A percentile compares a stretch with the other conserved stretches of the same genome.
These are phyloP conservation scores for Chalciporus pseudorubinellus DNA, from an alignment of 768 basidiomycete genomes.

Conservation along the genomic window DNA sequence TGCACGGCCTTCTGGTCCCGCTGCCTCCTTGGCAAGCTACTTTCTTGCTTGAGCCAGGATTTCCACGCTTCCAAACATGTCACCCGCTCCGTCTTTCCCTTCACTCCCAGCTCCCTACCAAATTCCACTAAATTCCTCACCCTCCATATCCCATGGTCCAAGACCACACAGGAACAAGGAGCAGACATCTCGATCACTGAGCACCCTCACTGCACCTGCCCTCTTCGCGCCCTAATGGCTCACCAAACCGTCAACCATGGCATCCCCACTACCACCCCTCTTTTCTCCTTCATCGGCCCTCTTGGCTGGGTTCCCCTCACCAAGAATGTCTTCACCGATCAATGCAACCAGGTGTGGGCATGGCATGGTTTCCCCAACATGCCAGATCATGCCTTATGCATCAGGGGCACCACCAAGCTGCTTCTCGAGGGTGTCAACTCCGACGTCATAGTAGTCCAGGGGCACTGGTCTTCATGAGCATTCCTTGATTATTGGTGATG, in stretches of 20 bases:
- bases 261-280: too few species aligned
- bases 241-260: too few species aligned
- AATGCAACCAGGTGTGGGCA: conserved; percentile 31
- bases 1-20: conserved; percentile 35
- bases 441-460: conserved; percentile 29
- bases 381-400: conserved; percentile 34
- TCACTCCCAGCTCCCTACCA: too few species aligned
- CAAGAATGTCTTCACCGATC: conserved; percentile 12
- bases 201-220: too few species aligned
- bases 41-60: too few species aligned
- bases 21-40: conserved; percentile 2
- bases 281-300: not conserved
- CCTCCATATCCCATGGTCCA: too few species aligned
- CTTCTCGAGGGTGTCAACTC: conserved; percentile 30
- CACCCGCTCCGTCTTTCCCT: too few species aligned
- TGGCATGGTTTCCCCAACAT: conserved; percentile 1
- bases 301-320: conserved; percentile 13
- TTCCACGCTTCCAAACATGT: not conserved
- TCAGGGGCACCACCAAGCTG: conserved; percentile 34
- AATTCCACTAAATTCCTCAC: too few species aligned
- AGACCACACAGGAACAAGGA: too few species aligned
- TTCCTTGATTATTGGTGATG: conserved; percentile 36
- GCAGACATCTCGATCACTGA: too few species aligned
- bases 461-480: conserved; percentile 34
- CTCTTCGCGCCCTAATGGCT: too few species aligned